Evolutionary conservation across 768 basidiomycete genomes (phyloP).

Genomic region (Sporobolomyces phaffii): DNA sequence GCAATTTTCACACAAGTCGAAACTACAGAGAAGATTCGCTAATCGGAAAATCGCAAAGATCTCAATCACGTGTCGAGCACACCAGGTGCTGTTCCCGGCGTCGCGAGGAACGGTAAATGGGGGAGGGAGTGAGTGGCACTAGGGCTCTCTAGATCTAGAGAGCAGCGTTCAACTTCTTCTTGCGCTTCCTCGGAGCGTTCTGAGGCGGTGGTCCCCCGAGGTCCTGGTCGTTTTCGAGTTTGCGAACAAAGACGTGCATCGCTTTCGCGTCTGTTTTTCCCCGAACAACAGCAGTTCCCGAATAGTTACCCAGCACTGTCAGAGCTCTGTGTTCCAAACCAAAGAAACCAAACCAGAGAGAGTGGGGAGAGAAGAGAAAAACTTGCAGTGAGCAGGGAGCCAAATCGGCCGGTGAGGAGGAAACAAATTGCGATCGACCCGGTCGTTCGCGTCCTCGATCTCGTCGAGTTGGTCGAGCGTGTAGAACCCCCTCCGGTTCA

Average conservation of each 20-base stretch:
- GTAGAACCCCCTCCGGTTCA: conserved; percentile 6
- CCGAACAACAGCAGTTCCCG: not conserved
- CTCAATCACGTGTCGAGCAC: too few species aligned
- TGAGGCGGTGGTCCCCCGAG: not conserved
- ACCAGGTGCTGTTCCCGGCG: too few species aligned
- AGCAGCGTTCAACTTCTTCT: not conserved
- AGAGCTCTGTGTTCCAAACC: too few species aligned
- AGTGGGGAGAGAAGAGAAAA: not conserved
- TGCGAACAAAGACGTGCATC: conserved; percentile 2
- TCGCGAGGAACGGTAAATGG: too few species aligned
- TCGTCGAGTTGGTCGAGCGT: conserved; percentile 9
- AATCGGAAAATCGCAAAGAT: too few species aligned
- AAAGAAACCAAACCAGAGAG: too few species aligned
- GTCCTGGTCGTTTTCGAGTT: conserved; percentile 3
- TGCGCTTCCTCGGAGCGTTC: conserved; percentile 3
- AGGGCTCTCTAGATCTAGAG: too few species aligned
- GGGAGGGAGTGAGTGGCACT: too few species aligned
- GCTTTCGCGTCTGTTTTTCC: not conserved
- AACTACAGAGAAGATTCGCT: too few species aligned
- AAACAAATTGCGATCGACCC: conserved; percentile 3
- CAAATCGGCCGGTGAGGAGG: conserved; percentile 2
- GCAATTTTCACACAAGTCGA: too few species aligned
- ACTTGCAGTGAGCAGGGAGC: conserved; percentile 18
- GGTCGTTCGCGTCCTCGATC: not conserved
- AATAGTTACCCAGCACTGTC: too few species aligned